Percentiles rank a stretch among this genome's conserved stretches.
phyloP scores from a whole-genome alignment of 2,329 filamentous ascomycete genomes.

The Cytospora piceae region DNA sequence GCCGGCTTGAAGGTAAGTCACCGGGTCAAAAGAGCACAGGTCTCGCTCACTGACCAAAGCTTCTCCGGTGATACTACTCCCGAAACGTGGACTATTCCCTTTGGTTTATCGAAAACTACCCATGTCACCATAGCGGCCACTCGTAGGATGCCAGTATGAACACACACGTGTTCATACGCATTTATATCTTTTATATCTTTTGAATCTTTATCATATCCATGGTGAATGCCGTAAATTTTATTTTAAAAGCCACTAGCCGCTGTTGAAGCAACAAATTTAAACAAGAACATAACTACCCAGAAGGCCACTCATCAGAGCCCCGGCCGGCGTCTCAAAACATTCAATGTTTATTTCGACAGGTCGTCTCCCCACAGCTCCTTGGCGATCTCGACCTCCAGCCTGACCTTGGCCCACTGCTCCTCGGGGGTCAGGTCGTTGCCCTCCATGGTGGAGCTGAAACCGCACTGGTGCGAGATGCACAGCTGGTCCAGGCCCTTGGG shows the following conservation, averaged over 20 bases:
- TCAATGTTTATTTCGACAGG: constrained; percentile 36
- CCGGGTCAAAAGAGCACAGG: too few relatives aligned
- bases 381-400: constrained; percentile 58
- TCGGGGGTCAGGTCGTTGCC: constrained; percentile 60
- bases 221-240: background rate
- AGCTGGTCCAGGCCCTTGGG: constrained; percentile 58
- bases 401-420: constrained; percentile 61
- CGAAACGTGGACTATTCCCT: too few relatives aligned
- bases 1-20: too few relatives aligned
- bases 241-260: constrained; percentile 13
- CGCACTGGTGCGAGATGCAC: constrained; percentile 61
- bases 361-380: constrained; percentile 60
- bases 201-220: background rate
- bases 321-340: background rate
- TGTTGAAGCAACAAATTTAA: constrained; percentile 23
- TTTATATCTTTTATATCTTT: too few relatives aligned
- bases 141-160: too few relatives aligned
- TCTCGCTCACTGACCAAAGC: too few relatives aligned
- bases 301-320: background rate
- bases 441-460: constrained; percentile 60
- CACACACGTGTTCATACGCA: too few relatives aligned
- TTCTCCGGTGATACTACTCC: too few relatives aligned
- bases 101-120: too few relatives aligned
- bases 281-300: background rate
- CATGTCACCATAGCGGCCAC: too few relatives aligned